Evolutionary conservation across 2,329 filamentous ascomycete species (phyloP).

Genomic region (Colletotrichum theobromicola): DNA sequence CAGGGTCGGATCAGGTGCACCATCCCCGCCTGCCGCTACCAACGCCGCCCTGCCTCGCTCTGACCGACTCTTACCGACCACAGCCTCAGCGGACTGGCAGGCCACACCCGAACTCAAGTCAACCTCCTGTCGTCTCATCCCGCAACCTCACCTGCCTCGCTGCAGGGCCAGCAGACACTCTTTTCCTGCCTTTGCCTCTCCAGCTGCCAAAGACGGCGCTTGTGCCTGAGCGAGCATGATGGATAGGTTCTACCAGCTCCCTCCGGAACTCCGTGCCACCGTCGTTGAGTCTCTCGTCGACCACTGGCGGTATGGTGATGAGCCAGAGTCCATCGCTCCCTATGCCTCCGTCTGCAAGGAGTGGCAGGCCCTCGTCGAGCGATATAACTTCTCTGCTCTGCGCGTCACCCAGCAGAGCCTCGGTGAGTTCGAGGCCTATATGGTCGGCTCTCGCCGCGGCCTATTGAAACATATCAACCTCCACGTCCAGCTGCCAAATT

Average conservation of each 20-base stretch:
- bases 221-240: slow-evolving; percentile 5
- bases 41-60: slow-evolving; percentile 12
- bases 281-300: slow-evolving; percentile 21
- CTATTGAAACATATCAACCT: slow-evolving; percentile 26
- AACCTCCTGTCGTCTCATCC: slow-evolving; percentile 21
- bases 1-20: slow-evolving; percentile 12
- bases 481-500: slow-evolving; percentile 26
- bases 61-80: slow-evolving; percentile 19
- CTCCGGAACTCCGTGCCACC: slow-evolving; percentile 19
- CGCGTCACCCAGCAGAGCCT: slow-evolving; percentile 22
- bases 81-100: slow-evolving; percentile 15
- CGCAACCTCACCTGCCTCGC: slow-evolving; percentile 7
- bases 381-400: slow-evolving; percentile 26
- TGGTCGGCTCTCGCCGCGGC: slow-evolving; percentile 24
- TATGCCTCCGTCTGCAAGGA: slow-evolving; percentile 30
- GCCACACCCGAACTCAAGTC: slow-evolving; percentile 18
- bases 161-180: background rate
- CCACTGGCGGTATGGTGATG: slow-evolving; percentile 21
- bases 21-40: slow-evolving; percentile 3
- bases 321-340: slow-evolving; percentile 17
- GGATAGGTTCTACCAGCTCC: slow-evolving; percentile 14
- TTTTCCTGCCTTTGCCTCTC: background rate
- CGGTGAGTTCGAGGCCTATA: slow-evolving; percentile 23
- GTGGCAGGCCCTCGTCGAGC: slow-evolving; percentile 30
- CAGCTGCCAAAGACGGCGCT: background rate